Percentiles rank a stretch among this genome's conserved stretches.
phyloP scores from a whole-genome alignment of 2,329 filamentous ascomycete species.

The Alternaria metachromatica region DNA sequence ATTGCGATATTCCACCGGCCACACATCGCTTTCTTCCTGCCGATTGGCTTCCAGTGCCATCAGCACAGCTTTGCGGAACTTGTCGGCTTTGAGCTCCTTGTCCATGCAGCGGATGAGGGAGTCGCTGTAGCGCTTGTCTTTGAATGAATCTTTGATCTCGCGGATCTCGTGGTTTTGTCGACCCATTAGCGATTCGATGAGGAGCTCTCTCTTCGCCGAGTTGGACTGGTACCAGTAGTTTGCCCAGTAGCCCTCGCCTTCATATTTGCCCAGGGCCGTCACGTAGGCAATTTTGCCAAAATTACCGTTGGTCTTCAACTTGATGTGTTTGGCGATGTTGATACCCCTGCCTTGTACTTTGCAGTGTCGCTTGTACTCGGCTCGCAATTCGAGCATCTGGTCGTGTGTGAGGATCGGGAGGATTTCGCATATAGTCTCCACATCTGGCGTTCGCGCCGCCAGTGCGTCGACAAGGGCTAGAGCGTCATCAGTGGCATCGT shows the following conservation, averaged over 20 bases:
- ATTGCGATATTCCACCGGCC: conserved; percentile 62
- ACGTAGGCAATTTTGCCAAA: conserved; percentile 93
- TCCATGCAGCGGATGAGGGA: conserved; percentile 85
- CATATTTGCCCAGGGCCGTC: conserved; percentile 87
- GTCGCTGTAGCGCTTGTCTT: conserved; percentile 89
- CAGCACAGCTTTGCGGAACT: conserved; percentile 89
- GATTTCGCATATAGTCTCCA: conserved; percentile 81
- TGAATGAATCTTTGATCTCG: conserved; percentile 85
- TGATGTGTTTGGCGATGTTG: conserved; percentile 86
- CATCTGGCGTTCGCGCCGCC: conserved; percentile 64
- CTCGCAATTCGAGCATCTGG: conserved; percentile 84
- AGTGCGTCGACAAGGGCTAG: conserved; percentile 77
- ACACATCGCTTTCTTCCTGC: conserved; percentile 77
- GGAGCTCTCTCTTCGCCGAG: conserved; percentile 80
- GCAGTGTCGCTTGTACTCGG: conserved; percentile 88
- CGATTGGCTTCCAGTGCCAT: conserved; percentile 81
- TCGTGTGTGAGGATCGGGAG: conserved; percentile 84
- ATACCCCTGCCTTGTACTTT: conserved; percentile 82
- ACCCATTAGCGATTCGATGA: conserved; percentile 94
- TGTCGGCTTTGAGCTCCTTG: conserved; percentile 91
- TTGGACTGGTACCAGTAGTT: conserved; percentile 97
- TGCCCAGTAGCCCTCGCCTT: conserved; percentile 95
- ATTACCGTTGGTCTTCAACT: conserved; percentile 75
- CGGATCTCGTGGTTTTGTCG: conserved; percentile 86
- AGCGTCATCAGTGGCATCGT: conserved; percentile 83